phyloP scores from a whole-genome alignment of 2,329 filamentous ascomycete species.

The Epichloe amarillans region DNA sequence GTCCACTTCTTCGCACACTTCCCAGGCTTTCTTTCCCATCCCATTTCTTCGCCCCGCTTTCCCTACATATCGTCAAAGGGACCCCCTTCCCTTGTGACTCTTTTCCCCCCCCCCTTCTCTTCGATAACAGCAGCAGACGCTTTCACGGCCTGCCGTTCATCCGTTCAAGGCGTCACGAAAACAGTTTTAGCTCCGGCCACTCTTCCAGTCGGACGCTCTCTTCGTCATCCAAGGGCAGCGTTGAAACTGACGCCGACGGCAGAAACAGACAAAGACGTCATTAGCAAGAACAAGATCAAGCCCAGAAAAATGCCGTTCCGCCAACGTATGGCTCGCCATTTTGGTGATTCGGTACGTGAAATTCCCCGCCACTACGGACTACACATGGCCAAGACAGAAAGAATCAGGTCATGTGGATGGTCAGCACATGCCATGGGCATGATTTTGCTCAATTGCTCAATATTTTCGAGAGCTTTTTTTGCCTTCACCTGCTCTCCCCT shows the following conservation, averaged over 20 bases:
- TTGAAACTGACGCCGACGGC: background rate
- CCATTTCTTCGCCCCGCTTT: conserved; percentile 3
- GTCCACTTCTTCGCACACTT: background rate
- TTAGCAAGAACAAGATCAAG: background rate
- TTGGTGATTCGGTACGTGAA: conserved; percentile 32
- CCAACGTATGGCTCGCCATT: conserved; percentile 31
- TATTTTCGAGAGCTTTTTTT: background rate
- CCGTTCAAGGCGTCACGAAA: conserved; percentile 1
- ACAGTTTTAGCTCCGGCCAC: conserved; percentile 5
- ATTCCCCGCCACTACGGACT: background rate
- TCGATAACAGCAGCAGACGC: conserved; percentile 3
- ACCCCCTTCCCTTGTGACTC: background rate
- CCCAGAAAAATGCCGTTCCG: conserved; percentile 22
- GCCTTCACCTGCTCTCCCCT: background rate
- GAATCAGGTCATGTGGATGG: too few species aligned
- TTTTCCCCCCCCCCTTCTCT: background rate
- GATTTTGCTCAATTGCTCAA: too few species aligned
- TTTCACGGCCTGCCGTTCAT: conserved; percentile 5
- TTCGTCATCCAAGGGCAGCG: background rate
- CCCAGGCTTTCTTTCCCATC: background rate
- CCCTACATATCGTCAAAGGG: background rate
- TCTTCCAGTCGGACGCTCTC: conserved; percentile 1
- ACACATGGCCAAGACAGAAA: background rate
- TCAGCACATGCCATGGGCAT: too few species aligned
- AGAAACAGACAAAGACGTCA: background rate